phyloP scores from a whole-genome alignment of 148 eudicot genomes.

The Camellia lanceoleosa region DNA sequence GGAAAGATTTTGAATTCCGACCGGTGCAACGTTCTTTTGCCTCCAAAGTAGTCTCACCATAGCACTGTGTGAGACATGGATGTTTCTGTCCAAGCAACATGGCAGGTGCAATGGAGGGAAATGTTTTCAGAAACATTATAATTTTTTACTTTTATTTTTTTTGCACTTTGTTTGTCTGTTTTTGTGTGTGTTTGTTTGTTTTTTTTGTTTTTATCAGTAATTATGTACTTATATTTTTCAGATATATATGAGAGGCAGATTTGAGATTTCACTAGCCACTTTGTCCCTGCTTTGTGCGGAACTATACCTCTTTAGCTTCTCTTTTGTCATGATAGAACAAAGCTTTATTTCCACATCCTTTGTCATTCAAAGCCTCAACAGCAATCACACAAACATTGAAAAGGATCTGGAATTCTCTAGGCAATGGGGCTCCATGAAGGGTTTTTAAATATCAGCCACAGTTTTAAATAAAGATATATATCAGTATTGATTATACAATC shows the following conservation, averaged over 20 bases:
- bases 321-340: too few relatives aligned
- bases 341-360: too few relatives aligned
- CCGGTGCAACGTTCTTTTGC: background rate
- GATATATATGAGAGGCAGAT: too few relatives aligned
- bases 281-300: too few relatives aligned
- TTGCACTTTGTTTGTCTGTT: background rate
- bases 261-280: too few relatives aligned
- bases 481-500: too few relatives aligned
- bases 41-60: background rate
- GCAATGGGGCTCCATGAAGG: slow-evolving; percentile 1
- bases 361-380: too few relatives aligned
- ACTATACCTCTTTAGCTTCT: too few relatives aligned
- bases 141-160: background rate
- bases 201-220: background rate
- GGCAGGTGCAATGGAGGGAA: background rate
- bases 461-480: too few relatives aligned
- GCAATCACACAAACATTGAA: too few relatives aligned
- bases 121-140: background rate
- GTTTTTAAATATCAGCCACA: background rate
- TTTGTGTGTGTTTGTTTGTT: background rate
- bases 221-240: background rate
- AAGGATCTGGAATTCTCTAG: background rate
- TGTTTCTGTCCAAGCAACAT: background rate
- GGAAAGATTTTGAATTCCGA: slow-evolving; percentile 8
- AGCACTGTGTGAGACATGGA: background rate